phyloP scores from a whole-genome alignment of 371 early-diverging fungal species.

The Gilbertella persicaria region DNA sequence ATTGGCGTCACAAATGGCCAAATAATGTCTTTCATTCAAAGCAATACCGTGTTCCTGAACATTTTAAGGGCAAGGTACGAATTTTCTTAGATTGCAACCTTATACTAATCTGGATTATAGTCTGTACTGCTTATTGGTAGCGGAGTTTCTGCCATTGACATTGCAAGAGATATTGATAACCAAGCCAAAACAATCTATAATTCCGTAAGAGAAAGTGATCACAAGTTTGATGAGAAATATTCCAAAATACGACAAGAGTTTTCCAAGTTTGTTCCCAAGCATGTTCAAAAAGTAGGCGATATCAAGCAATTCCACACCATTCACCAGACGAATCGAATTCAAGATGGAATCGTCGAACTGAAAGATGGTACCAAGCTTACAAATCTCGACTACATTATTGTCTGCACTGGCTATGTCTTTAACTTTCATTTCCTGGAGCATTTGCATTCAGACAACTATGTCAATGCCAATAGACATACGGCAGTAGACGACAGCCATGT shows the following conservation, averaged over 20 bases:
- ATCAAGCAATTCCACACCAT: not conserved
- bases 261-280: conserved; percentile 7
- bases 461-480: conserved; percentile 6
- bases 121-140: conserved; percentile 52
- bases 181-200: conserved; percentile 11
- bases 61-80: conserved; percentile 44
- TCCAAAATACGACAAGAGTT: conserved; percentile 24
- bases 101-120: conserved; percentile 10
- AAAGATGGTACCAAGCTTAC: conserved; percentile 39
- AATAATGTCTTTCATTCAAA: conserved; percentile 48
- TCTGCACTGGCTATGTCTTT: conserved; percentile 65
- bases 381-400: conserved; percentile 48
- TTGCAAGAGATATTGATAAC: conserved; percentile 20
- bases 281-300: conserved; percentile 17
- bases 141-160: conserved; percentile 51
- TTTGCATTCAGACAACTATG: conserved; percentile 9
- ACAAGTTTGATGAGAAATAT: conserved; percentile 34
- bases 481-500: conserved; percentile 8
- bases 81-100: no score
- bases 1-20: conserved; percentile 12
- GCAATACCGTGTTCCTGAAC: conserved; percentile 52
- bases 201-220: conserved; percentile 43
- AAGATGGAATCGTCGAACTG: conserved; percentile 30
- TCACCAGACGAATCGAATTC: not conserved
- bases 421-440: conserved; percentile 53